Evolutionary conservation across 2,329 filamentous ascomycete genomes (phyloP), one percentile per base, ranked within the genome.

Genomic region (Fusarium chaquense): DNA sequence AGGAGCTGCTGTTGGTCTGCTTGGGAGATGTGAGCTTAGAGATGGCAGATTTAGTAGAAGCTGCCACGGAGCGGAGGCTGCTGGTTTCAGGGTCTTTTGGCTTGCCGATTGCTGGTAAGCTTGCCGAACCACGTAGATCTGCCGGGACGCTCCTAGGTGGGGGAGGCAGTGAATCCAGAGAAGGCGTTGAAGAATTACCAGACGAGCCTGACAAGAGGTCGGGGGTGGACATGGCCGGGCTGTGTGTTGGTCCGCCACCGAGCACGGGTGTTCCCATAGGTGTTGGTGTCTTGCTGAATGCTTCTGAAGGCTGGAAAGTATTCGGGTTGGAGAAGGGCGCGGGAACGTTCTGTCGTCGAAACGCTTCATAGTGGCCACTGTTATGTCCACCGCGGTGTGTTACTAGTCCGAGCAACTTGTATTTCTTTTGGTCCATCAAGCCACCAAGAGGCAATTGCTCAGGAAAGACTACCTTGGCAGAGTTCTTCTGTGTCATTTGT

Each of bases 321-420:
- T 92, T 90, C 0, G 92, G 89, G 10, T 95, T 98, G 2, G 93
- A 92, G 77, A 90, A 98, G 0, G 94, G 94, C 5, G 91, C 83
- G 52, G 90, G 89, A 11, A 93, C 81, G 62, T 93, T 91, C 79
- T 98, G 96, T 38, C 96, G 88, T 35, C 96, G 88, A 79, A 98
- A 98, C 1, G 94, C 95, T 79, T 99, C 96, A 81, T 99, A 99
- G 77, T 99, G 96, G 1, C 96, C 96, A 74, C 94, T 97, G 76
- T 97, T 91, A 78, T 99, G 96, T 67, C 93, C 97, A 38, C 96
- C 96, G 76, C 97, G 97, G 78, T 99, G 96, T 24, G 93, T 97
- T 36, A 99, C 93, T 36, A 97, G 88, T 15, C 91, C 93, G 1
- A 97, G 86, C 7, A 99, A 84, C 74, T 90, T 93, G 80, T 98